These are phyloP conservation scores for Stylosanthes scabra DNA, from an alignment of 331 rosid species.

Conservation along the genomic window DNA sequence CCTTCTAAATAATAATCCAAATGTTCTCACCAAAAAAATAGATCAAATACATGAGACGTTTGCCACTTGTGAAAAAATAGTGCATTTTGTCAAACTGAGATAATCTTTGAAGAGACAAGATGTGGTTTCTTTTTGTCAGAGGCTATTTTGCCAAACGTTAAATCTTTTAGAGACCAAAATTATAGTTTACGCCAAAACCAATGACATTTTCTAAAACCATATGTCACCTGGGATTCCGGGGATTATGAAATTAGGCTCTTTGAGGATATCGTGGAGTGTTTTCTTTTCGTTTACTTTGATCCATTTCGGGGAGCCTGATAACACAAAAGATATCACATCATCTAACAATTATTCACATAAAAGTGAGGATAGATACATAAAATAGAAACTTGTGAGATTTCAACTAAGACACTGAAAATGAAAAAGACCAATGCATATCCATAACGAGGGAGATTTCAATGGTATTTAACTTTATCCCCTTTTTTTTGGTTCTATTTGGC, in stretches of 20 bases:
- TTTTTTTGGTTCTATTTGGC: too few relatives aligned
- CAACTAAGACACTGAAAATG: background rate
- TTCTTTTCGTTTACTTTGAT: conserved; percentile 75
- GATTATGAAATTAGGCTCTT: conserved; percentile 64
- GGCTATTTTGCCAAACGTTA: too few relatives aligned
- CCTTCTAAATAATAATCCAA: too few relatives aligned
- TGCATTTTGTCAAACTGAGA: too few relatives aligned
- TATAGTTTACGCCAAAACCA: background rate
- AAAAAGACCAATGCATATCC: background rate
- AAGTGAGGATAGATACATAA: background rate
- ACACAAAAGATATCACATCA: conserved; percentile 31
- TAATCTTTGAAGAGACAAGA: too few relatives aligned
- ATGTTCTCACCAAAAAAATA: too few relatives aligned
- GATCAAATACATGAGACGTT: too few relatives aligned
- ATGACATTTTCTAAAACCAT: background rate
- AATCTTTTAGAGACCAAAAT: too few relatives aligned
- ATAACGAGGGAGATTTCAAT: conserved; percentile 9
- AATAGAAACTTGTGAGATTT: background rate
- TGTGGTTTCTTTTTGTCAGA: too few relatives aligned
- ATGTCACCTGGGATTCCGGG: conserved; percentile 84
- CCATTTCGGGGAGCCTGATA: conserved; percentile 70
- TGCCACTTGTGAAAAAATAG: too few relatives aligned
- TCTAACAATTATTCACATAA: background rate
- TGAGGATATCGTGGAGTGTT: conserved; percentile 67
- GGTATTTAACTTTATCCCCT: background rate